Conservation (phyloP, 2,329 filamentous ascomycete genomes). For the Cercospora sesami region DNA sequence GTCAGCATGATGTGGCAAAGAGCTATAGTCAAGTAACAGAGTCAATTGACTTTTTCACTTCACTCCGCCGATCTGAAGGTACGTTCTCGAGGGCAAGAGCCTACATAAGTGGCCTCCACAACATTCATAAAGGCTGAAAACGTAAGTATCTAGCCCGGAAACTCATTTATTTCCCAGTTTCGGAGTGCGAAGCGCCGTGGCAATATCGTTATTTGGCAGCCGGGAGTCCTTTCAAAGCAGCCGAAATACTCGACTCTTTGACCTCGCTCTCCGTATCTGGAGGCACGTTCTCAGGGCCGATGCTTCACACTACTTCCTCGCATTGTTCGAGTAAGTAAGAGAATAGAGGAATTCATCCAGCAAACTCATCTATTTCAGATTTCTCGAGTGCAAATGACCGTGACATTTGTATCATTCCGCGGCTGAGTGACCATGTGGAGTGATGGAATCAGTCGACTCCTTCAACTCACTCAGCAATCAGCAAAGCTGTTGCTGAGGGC, state of each 20-base stretch:
- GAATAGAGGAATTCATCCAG: not conserved
- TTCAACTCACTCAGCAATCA: not conserved
- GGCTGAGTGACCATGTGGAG: not conserved
- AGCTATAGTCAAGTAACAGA: not conserved
- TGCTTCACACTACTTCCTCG: not conserved
- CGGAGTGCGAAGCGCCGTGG: too few relatives aligned
- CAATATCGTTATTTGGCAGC: too few relatives aligned
- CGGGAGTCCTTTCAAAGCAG: too few relatives aligned
- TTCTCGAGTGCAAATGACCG: not conserved
- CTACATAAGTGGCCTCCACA: too few relatives aligned
- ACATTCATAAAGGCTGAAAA: too few relatives aligned
- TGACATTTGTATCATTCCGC: not conserved
- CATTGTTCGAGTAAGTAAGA: not conserved
- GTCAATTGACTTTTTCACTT: not conserved
- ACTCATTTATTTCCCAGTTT: too few relatives aligned
- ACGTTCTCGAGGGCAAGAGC: too few relatives aligned
- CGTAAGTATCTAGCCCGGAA: too few relatives aligned
- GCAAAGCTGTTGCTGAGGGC: not conserved
- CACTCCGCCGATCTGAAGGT: not conserved
- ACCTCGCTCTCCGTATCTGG: too few relatives aligned
- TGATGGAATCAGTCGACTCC: not conserved
- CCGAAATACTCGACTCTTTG: too few relatives aligned
- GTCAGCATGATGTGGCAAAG: not conserved
- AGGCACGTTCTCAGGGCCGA: not conserved
- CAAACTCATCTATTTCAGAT: not conserved